Base-by-base conservation (phyloP, 192 early-diverging fungal species). In the Diversispora epigaea region DNA sequence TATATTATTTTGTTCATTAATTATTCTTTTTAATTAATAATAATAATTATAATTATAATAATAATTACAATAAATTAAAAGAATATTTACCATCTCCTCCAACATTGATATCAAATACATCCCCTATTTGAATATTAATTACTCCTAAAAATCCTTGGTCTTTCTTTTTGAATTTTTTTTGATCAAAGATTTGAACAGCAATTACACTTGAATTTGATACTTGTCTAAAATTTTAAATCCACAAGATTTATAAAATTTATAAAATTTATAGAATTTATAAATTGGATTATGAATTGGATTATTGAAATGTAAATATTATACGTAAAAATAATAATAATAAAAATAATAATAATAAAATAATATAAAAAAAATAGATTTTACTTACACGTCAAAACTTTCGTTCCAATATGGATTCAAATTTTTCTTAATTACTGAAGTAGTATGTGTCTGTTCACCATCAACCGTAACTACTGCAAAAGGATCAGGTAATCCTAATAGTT, bases 371-470 rank as follows among this genome's bases (percentile, higher is more conserved):
- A n/a, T 32, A 32, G 25, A 32, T 32, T 32, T 32, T 0, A 84
- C 84, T 72, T 82, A 90, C 89, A 94, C 71, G 68, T 94, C 89
- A 81, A 94, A 94, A 52, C 81, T 88, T 83, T 97, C 93, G 79
- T 96, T 97, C 97, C 97, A 99, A 82, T 96, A 95, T 43, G 97
- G 97, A 76, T 95, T 96, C 49, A 98, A 82, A 9, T 94, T 96
- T 73, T 89, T 91, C 80, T 93, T 95, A 73, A 92, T 88, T 32
- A 90, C 90, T 46, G 89, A 86, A 14, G 95, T 97, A 21, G 94
- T 95, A 63, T 96, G 92, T 10, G 94, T 97, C 82, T 98, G 97
- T 74, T 95, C 94, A 11, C 95, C 94, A 82, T 98, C 94, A 25
- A 98, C 93, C 0, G 94, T 97, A 12, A 98, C 85, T 15, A 98